These are phyloP conservation scores for Didymella keratinophila DNA, from an alignment of 2,329 filamentous ascomycete genomes.

Conservation along the genomic window DNA sequence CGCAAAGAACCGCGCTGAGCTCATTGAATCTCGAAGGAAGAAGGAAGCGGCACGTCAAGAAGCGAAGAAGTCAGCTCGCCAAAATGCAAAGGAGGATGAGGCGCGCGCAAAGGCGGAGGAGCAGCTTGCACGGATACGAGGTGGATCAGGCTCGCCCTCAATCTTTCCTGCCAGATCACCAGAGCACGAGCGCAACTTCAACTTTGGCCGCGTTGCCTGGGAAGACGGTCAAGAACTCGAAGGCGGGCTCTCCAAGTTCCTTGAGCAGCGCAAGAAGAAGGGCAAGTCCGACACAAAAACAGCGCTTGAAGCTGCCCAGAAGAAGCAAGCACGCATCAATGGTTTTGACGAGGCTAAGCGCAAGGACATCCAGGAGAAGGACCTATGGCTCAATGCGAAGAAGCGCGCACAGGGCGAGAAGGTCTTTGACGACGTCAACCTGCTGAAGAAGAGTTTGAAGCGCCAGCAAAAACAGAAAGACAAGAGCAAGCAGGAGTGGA, in stretches of 20 bases:
- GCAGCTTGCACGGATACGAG: slow-evolving; percentile 63
- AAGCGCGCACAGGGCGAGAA: slow-evolving; percentile 89
- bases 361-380: slow-evolving; percentile 89
- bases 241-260: slow-evolving; percentile 67
- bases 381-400: slow-evolving; percentile 90
- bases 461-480: slow-evolving; percentile 88
- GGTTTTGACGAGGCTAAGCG: slow-evolving; percentile 81
- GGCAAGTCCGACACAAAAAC: slow-evolving; percentile 86
- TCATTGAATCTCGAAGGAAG: slow-evolving; percentile 86
- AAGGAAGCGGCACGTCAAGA: slow-evolving; percentile 88
- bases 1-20: slow-evolving; percentile 85
- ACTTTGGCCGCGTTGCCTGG: slow-evolving; percentile 92
- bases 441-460: slow-evolving; percentile 91
- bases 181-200: slow-evolving; percentile 72
- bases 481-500: slow-evolving; percentile 89
- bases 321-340: slow-evolving; percentile 81
- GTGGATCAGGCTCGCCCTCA: slow-evolving; percentile 66
- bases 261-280: slow-evolving; percentile 76
- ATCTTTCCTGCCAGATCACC: slow-evolving; percentile 57
- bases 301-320: slow-evolving; percentile 84
- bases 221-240: slow-evolving; percentile 83
- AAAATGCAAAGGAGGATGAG: slow-evolving; percentile 81
- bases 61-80: slow-evolving; percentile 85
- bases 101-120: slow-evolving; percentile 67
- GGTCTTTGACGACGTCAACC: slow-evolving; percentile 82